A percentile compares a stretch with the other conserved stretches of the same genome.
phyloP scores from a whole-genome alignment of 2,329 filamentous ascomycete genomes.

The Aureobasidium sp. region DNA sequence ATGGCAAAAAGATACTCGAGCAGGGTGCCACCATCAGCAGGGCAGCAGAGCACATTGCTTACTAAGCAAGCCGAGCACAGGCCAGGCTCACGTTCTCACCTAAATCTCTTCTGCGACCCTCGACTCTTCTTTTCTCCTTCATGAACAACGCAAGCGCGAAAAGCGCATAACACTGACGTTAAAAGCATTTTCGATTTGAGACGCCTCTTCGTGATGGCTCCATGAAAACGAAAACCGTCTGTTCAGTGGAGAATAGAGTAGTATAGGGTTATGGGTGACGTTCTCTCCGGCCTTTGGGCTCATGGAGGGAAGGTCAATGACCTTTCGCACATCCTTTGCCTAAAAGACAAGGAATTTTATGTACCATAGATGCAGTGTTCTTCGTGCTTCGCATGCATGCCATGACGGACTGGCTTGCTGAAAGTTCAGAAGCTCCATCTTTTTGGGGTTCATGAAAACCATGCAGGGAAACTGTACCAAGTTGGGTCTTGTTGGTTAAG shows the following conservation, averaged over 20 bases:
- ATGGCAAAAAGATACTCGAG: background rate
- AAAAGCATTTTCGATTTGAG: slow-evolving; percentile 34
- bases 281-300: slow-evolving; percentile 19
- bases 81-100: background rate
- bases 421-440: background rate
- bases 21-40: background rate
- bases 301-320: slow-evolving; percentile 31
- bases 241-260: slow-evolving; percentile 29
- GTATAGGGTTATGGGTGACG: slow-evolving; percentile 32
- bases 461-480: background rate
- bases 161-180: slow-evolving; percentile 26
- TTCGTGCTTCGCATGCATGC: background rate
- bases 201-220: slow-evolving; percentile 29
- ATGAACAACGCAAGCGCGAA: slow-evolving; percentile 27
- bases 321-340: slow-evolving; percentile 26
- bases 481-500: no score
- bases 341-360: background rate
- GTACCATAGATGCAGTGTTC: background rate
- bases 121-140: slow-evolving; percentile 17
- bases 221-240: slow-evolving; percentile 34
- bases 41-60: background rate
- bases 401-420: background rate
- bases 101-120: background rate
- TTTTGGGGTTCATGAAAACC: background rate
- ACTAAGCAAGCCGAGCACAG: background rate